A percentile compares a stretch with the other conserved stretches of the same genome.
phyloP scores from a whole-genome alignment of 176 grass and related monocot species.

The Triticum monococcum region DNA sequence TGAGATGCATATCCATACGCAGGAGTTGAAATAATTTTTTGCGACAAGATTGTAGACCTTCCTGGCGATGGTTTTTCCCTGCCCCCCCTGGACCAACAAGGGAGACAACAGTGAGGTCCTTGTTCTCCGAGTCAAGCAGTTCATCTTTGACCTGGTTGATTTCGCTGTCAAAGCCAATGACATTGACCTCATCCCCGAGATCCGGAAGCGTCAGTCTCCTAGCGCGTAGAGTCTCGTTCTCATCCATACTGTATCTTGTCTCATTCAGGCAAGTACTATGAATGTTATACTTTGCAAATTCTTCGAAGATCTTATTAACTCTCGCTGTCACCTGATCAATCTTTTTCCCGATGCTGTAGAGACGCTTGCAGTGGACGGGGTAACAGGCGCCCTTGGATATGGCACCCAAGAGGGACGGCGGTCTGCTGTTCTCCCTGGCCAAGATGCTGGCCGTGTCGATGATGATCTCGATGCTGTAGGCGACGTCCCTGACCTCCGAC shows the following conservation, averaged over 20 bases:
- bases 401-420: neutral
- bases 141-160: neutral
- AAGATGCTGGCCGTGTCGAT: neutral
- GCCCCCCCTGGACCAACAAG: slow-evolving; percentile 16
- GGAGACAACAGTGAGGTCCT: slow-evolving; percentile 7
- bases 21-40: neutral
- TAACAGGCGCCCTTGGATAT: slow-evolving; percentile 6
- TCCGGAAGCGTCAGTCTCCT: neutral
- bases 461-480: neutral
- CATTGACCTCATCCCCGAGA: neutral
- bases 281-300: neutral
- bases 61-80: slow-evolving; percentile 17
- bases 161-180: slow-evolving; percentile 4
- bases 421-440: neutral
- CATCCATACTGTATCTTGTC: neutral
- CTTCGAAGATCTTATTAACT: neutral
- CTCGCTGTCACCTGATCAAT: neutral
- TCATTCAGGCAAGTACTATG: neutral
- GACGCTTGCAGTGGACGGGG: neutral
- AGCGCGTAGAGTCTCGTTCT: neutral
- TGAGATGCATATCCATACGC: neutral
- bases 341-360: neutral
- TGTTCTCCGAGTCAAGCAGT: slow-evolving; percentile 2
- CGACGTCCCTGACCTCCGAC: slow-evolving; percentile 10
- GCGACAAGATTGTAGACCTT: slow-evolving; percentile 12